Evolutionary conservation across 352 stramenopile genomes (phyloP), one percentile per base, ranked within the genome.

Genomic region (Pythium brassicae): DNA sequence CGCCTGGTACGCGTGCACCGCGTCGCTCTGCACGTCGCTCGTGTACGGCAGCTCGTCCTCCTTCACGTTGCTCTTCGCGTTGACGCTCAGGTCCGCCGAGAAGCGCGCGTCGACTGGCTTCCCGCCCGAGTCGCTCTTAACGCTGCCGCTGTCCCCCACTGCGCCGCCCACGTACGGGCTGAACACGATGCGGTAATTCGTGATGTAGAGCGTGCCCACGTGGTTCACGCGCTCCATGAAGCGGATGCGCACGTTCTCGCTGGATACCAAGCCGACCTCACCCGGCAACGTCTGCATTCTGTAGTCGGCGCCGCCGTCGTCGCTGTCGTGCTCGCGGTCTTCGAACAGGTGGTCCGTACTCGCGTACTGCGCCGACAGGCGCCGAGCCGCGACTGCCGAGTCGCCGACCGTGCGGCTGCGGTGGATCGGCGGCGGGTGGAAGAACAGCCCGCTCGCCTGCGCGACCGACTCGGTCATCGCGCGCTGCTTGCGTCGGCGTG

Each of bases 111-210:
- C 32, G 11, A 44, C 6, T 1, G 11, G 8, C 3, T 39, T 35
- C 14, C 44, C 20, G 2, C 29, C 39, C 6, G 35, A 34, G 23
- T 62, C 56, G 17, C 19, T 37, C 23, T 44, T 56, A 17, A 19
- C 12, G 22, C 15, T 20, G 12, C 22, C 43, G 12, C 25, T 14
- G 9, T 35, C 20, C 26, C 27, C n/a, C 15, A 50, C 25, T 15
- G 25, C 34, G 2, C 47, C 27, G 15, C 45, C 42, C 4, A 70
- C 47, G 37, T 66, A 61, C 11, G 83, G 79, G 29, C 71, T 88
- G 57, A 94, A 92, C 9, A 94, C 71, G 37, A 94, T 68, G 44
- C 84, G 75, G 61, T 86, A 94, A 58, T 87, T 92, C 20, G 78
- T 94, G 47, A 92, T 73, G 53, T 86, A 91, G 17, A 94, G 59